Evolutionary conservation across 441 rosid species (phyloP).

Genomic region (Monsonia emarginata): DNA sequence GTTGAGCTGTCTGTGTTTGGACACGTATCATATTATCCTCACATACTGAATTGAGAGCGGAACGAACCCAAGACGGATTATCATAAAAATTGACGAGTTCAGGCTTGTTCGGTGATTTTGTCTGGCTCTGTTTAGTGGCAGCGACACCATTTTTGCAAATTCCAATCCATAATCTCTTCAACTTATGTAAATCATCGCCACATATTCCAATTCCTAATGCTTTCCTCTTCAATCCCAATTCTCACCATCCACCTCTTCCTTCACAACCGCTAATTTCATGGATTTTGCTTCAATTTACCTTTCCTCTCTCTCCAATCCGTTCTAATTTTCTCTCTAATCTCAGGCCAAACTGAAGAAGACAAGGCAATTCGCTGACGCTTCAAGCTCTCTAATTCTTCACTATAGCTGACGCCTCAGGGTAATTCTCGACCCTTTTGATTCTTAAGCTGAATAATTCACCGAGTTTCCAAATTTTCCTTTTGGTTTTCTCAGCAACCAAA

Average conservation of each 20-base stretch:
- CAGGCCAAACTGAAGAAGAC: too few species aligned
- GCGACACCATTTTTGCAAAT: neutral
- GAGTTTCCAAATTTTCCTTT: neutral
- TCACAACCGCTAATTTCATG: too few species aligned
- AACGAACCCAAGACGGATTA: neutral
- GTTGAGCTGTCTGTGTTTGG: neutral
- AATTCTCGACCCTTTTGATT: neutral
- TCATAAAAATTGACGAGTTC: neutral
- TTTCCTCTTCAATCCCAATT: too few species aligned
- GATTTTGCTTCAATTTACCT: too few species aligned
- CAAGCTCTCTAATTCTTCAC: too few species aligned
- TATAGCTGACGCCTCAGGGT: neutral
- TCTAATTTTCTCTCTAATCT: too few species aligned
- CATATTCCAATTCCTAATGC: neutral
- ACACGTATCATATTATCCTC: neutral
- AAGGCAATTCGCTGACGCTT: neutral
- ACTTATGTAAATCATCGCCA: neutral
- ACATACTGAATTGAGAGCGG: too few species aligned
- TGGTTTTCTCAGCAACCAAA: slow-evolving; percentile 7
- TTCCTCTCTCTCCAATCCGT: too few species aligned
- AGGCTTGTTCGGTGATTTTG: neutral
- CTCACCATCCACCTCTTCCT: too few species aligned
- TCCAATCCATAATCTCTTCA: neutral
- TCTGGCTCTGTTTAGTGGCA: neutral
- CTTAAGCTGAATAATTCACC: neutral